Conservation (phyloP, 1,139 yeast genomes). For the Diutina sp. region DNA sequence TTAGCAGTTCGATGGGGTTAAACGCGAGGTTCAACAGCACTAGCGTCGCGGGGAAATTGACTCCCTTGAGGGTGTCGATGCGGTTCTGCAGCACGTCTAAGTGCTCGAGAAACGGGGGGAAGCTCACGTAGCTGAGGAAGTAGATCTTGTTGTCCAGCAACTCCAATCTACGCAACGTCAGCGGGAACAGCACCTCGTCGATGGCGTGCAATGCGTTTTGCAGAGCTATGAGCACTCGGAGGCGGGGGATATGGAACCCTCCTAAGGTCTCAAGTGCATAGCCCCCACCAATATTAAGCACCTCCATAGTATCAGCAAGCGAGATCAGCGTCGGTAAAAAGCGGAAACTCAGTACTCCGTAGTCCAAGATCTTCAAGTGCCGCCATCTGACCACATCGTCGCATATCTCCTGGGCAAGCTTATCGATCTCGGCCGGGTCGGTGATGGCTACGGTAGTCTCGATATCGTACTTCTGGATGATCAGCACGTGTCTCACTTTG, state of each 20-base stretch:
- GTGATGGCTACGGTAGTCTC: conserved; percentile 1
- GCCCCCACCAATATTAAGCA: conserved; percentile 30
- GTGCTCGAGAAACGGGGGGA: conserved; percentile 18
- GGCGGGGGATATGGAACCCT: conserved; percentile 30
- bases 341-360: conserved; percentile 25
- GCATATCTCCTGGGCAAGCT: conserved; percentile 17
- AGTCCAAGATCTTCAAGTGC: conserved; percentile 22
- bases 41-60: conserved; percentile 23
- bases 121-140: conserved; percentile 27
- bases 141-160: conserved; percentile 27
- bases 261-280: conserved; percentile 26
- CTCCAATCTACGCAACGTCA: conserved; percentile 19
- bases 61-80: conserved; percentile 26
- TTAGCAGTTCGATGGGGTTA: conserved; percentile 32
- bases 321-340: conserved; percentile 26
- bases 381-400: conserved; percentile 25
- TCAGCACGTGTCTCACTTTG: background rate
- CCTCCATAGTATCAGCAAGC: conserved; percentile 25
- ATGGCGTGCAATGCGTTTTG: conserved; percentile 24
- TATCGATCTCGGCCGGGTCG: background rate
- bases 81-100: conserved; percentile 30
- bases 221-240: conserved; percentile 19
- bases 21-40: conserved; percentile 20
- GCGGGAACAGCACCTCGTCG: conserved; percentile 25
- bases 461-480: conserved; percentile 1